Evolutionary conservation across 2,329 filamentous ascomycete species (phyloP), one percentile per base, ranked within the genome.

Genomic region (Colletotrichum theobromicola): DNA sequence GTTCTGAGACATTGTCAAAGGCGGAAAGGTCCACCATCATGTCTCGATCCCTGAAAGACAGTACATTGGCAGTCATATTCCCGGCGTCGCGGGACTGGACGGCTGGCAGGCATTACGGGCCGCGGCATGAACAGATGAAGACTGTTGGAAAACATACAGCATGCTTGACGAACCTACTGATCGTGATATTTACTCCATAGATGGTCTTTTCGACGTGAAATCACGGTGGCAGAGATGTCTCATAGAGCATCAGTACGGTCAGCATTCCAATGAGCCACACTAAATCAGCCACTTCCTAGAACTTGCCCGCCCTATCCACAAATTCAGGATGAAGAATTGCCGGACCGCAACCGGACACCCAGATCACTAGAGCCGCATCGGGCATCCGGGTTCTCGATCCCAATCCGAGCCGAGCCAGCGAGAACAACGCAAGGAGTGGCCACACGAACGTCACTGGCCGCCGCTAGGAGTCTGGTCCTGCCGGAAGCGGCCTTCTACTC

Each of bases 401-500:
- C 16, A 53, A 26, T 8, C 16, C 61, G 6, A 7, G 57, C 57
- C 7, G n/a, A 13, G 32, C 13, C 37, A 8, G 2, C 24, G 16
- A 5, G 15, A 35, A 66, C 72, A 71, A 53, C 18, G 60, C 10
- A 26, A 21, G 5, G 2, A 13, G 0, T 58, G 62, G 72, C 67
- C 67, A 62, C 26, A 7, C 13, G 28, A 15, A 24, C 37, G 7
- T 66, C 21, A 30, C 16, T 3, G 28, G 16, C 30, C 16, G 15
- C 53, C 37, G 46, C 9, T 7, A 30, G 30, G 26, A 5, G 15
- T 2, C n/a, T 12, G 5, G 26, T 2, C 5, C n/a, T n/a, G 12
- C 5, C 67, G 71, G 32, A 74, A 66, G 60, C 71, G 32, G 72
- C 7, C 15, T 16, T 13, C 71, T 8, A 55, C 67, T 4, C 32